Base-by-base conservation (phyloP, 176 grass and related monocot species). In the Avena insularis region DNA sequence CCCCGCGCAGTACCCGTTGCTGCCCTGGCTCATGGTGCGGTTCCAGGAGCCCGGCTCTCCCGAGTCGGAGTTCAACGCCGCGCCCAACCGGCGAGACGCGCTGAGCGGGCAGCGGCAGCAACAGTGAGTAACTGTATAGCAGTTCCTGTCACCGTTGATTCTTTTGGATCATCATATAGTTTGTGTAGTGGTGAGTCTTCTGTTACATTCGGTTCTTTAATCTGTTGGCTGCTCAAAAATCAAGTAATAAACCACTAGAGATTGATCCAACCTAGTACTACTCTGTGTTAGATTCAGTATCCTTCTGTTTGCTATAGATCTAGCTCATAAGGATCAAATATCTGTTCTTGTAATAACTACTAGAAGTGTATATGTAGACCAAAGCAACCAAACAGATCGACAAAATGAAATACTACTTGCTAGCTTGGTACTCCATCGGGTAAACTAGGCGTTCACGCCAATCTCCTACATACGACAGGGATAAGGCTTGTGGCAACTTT, bases 1-100 rank as follows among this genome's bases (percentile, higher is more conserved):
- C 33, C 33, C 33, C n/a, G 12, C 49, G n/a, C 88, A 93, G 81
- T 95, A 91, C 91, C 73, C 93, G 62, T 58, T 93, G 72, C 84
- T 95, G 4, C 91, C 84, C 14, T 95, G 93, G 91, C 84, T 95
- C 77, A 95, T 95, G 88, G 81, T 95, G 49, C 91, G 91, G 0
- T 95, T 91, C 77, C 25, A 23, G 1, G 71, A 75, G 33, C 38
- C 83, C 20, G 84, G 84, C 63, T 83, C 84, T 8, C 84, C 72
- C 46, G 89, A 95, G 46, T 90, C 85, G 19, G 86, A 78, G 20
- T 95, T 95, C 86, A 93, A 95, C 61, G 38, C 40, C 2, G 69
- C 82, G 5, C 75, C 80, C 86, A 80, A 9, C 89, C 87, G 17
- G 86, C 79, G 76, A 66, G 80, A 59, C 84, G 91, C 33, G 85